These are phyloP conservation scores for Phytophthora sansomeana DNA, from an alignment of 352 stramenopile species.

Conservation along the genomic window DNA sequence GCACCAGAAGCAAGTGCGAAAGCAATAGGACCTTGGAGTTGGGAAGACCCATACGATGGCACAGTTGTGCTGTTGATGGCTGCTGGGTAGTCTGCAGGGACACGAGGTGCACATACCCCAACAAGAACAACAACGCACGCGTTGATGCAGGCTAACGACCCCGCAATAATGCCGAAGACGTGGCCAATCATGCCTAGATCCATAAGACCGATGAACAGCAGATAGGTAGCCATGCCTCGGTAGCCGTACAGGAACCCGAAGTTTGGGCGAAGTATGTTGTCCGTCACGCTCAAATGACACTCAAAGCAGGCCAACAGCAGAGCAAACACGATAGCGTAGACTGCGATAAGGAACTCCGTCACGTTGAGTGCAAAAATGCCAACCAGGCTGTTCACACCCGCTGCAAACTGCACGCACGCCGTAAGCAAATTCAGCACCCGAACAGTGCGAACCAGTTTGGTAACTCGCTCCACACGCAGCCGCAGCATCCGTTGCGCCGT, in stretches of 20 bases:
- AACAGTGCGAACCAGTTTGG: conserved; percentile 37
- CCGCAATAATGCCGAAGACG: conserved; percentile 47
- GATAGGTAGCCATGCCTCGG: conserved; percentile 53
- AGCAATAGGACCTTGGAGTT: conserved; percentile 34
- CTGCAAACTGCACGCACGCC: conserved; percentile 46
- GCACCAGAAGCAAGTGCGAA: conserved; percentile 33
- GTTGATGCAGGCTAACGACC: conserved; percentile 45
- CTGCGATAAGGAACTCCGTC: conserved; percentile 50
- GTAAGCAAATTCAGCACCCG: conserved; percentile 56
- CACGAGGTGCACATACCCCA: conserved; percentile 34
- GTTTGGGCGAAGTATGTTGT: conserved; percentile 57
- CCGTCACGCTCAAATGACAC: conserved; percentile 53
- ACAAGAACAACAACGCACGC: conserved; percentile 51
- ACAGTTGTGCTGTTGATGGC: conserved; percentile 26
- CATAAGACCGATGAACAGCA: conserved; percentile 70
- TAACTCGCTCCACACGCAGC: conserved; percentile 34
- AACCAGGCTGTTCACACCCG: conserved; percentile 52
- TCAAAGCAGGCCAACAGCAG: conserved; percentile 62
- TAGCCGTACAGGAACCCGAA: conserved; percentile 74
- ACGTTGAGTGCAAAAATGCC: conserved; percentile 51
- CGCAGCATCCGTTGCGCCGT: conserved; percentile 21
- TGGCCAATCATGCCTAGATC: conserved; percentile 61
- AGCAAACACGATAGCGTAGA: conserved; percentile 62
- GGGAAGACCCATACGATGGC: conserved; percentile 36
- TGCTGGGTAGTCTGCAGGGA: conserved; percentile 23